Evolutionary conservation across 805 yeast species (phyloP), one percentile per base, ranked within the genome.

Genomic region (Saturnispora kantuleensis): DNA sequence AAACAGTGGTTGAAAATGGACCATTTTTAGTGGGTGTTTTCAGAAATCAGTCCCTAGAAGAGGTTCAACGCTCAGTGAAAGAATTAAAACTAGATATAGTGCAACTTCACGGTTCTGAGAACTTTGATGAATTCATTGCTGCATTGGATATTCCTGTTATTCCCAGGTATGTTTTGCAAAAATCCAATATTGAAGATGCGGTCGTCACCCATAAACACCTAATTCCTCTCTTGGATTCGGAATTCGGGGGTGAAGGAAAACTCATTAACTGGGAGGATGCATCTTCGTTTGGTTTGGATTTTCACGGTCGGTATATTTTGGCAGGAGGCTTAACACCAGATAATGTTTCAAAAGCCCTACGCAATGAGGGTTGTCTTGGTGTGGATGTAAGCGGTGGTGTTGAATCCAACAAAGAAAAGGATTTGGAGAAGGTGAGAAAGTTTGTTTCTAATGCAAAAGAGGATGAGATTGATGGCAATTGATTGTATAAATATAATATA

Each of bases 321-420:
- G 97, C 97, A 0, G 98, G 98, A 5, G 98, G 98, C 0, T 68
- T 93, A 46, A 80, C 71, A 0, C 86, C 93, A 0, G 78, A 71
- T 1, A 93, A 89, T 54, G 86, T 93, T 5, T 46, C 47, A 0
- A 58, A 59, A 2, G 94, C 95, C 0, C 49, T 64, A 12, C 36
- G 42, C 7, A 59, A 74, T 10, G 52, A 57, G 0, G 90, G 93
- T 18, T 77, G 84, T n/a, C 57, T 79, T 32, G 97, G 97, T 4
- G 90, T 84, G 21, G 98, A 44, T 63, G 97, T 93, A 6, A 82
- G 95, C 56, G 88, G 96, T 9, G 98, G 98, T 1, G 95, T 89
- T 1, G 98, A 93, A 58, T 77, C 81, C 0, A 57, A 76, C 36
- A 95, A 95, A 2, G 60, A 52, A 1, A 93, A 90, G 62, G 95